Conservation (phyloP, 768 basidiomycete species). For the Ramaria sp. region DNA sequence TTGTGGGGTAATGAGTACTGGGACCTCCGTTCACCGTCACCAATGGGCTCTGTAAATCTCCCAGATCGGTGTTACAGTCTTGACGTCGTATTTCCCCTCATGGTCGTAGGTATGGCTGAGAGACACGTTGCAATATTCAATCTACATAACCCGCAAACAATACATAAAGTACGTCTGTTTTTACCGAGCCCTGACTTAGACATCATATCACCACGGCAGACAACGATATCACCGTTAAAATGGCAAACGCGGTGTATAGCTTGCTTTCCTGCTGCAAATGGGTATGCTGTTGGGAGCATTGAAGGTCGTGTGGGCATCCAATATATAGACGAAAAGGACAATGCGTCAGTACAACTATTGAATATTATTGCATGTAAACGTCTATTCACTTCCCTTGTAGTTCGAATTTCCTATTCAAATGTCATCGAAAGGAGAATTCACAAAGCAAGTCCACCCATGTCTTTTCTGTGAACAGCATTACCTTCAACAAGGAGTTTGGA, state of each 20-base stretch:
- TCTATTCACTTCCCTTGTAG: constrained; percentile 21
- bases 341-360: constrained; percentile 31
- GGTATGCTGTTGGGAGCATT: constrained; percentile 77
- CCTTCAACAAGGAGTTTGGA: constrained; percentile 75
- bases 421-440: constrained; percentile 54
- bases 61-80: constrained; percentile 87
- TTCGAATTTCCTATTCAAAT: constrained; percentile 85
- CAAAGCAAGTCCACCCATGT: constrained; percentile 51
- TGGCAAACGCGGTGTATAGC: constrained; percentile 87
- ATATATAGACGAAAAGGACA: constrained; percentile 81
- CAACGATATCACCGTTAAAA: constrained; percentile 76
- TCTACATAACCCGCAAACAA: constrained; percentile 65
- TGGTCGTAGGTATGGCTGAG: constrained; percentile 91
- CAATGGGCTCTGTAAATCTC: constrained; percentile 70
- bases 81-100: constrained; percentile 69
- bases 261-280: constrained; percentile 68
- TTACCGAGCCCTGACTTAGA: background rate
- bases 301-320: constrained; percentile 94
- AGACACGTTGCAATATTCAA: constrained; percentile 87
- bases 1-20: constrained; percentile 54
- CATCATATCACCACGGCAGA: constrained; percentile 30
- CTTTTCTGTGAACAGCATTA: constrained; percentile 77
- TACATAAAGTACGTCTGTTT: constrained; percentile 52
- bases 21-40: constrained; percentile 71
- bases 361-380: background rate